A percentile compares a stretch with the other conserved stretches of the same genome.
Evolutionary conservation across 148 eudicot genomes (phyloP).

Genomic region (Chenopodium quinoa): DNA sequence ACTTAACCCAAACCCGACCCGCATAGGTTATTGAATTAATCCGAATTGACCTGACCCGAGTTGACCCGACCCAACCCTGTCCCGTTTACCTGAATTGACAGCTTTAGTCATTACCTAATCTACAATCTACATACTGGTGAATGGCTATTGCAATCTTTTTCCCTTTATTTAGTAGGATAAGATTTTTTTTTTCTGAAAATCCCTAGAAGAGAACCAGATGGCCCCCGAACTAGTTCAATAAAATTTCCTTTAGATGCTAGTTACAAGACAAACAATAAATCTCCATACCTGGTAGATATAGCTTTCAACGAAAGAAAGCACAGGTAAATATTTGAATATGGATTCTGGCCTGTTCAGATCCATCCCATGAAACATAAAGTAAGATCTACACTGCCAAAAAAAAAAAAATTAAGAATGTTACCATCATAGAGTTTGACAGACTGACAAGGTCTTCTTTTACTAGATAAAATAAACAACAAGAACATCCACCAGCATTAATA

Average conservation of each 20-base stretch:
- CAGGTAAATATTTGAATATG: slow-evolving; percentile 73
- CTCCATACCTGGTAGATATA: slow-evolving; percentile 84
- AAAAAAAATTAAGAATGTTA: not conserved
- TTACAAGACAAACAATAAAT: slow-evolving; percentile 1
- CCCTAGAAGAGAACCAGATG: not conserved
- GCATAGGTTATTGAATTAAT: no score
- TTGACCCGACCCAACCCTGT: no score
- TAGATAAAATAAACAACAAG: not conserved
- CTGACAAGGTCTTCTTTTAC: not conserved
- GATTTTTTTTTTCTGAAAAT: not conserved
- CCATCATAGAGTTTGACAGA: not conserved
- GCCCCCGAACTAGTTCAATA: not conserved
- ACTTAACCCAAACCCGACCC: no score
- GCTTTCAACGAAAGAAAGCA: slow-evolving; percentile 90
- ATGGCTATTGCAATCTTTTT: no score
- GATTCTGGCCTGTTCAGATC: slow-evolving; percentile 58
- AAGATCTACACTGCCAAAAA: slow-evolving; percentile 78
- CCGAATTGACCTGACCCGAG: no score
- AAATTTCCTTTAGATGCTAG: not conserved
- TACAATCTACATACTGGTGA: not conserved
- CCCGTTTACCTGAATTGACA: no score
- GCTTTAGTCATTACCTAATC: not conserved
- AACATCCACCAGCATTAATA: not conserved
- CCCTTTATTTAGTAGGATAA: not conserved
- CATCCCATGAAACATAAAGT: slow-evolving; percentile 92